These are phyloP conservation scores for Coleophoma cylindrospora DNA, from an alignment of 2,329 filamentous ascomycete species.

Conservation along the genomic window DNA sequence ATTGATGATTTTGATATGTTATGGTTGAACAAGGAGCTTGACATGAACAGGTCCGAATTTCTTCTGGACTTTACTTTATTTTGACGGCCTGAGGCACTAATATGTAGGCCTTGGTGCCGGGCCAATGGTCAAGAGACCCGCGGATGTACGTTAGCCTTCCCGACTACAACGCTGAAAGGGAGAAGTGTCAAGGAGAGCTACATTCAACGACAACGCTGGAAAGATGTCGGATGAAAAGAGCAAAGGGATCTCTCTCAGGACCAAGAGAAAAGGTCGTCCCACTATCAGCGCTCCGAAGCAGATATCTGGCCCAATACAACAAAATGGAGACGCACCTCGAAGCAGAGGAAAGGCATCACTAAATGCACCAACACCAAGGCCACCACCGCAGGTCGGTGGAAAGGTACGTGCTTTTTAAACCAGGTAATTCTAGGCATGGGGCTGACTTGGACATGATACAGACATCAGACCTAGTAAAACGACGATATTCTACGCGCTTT, in stretches of 20 bases:
- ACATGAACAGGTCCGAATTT: neutral
- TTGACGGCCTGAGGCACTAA: neutral
- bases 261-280: constrained; percentile 56
- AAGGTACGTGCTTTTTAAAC: constrained; percentile 39
- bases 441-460: constrained; percentile 9
- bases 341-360: constrained; percentile 27
- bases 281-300: constrained; percentile 58
- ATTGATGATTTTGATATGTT: neutral
- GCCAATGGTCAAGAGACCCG: too few relatives aligned
- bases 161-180: too few relatives aligned
- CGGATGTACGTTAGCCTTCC: too few relatives aligned
- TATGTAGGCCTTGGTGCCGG: too few relatives aligned
- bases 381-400: constrained; percentile 46
- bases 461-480: constrained; percentile 83
- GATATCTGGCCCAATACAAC: constrained; percentile 56
- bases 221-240: constrained; percentile 57
- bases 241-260: constrained; percentile 56
- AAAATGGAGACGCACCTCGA: constrained; percentile 38
- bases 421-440: neutral
- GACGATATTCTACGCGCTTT: constrained; percentile 90
- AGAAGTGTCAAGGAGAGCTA: too few relatives aligned
- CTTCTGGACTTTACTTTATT: neutral
- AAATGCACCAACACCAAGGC: constrained; percentile 36
- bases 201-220: neutral
- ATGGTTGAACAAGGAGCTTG: neutral